Base-by-base conservation (phyloP, 192 early-diverging fungal genomes). In the Coemansia sp. region DNA sequence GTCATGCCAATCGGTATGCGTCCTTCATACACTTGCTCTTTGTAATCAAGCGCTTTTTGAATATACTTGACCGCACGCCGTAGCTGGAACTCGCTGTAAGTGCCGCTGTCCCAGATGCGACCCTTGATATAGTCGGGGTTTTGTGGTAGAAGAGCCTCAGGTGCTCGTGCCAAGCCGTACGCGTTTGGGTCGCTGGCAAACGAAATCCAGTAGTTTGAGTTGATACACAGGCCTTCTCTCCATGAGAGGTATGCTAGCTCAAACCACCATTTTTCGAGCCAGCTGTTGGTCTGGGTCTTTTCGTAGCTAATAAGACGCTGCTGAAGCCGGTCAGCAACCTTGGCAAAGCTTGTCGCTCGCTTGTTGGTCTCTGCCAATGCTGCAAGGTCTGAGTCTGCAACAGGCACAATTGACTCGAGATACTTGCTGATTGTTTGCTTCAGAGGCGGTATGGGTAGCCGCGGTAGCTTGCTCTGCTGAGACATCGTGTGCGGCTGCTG, bases 131-230 rank as follows among this genome's bases (percentile, higher is more conserved):
- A 41, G 4, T 45, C 34, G 21, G 57, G 45, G 33, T 64, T 52
- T 9, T 53, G 9, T 1, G 58, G 57, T 8, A 46, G 45, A n/a
- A 59, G 54, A 10, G 44, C 57, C 49, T 62, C 33, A 2, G 68
- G 64, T 17, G 73, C 52, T 0, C 76, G 44, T 17, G 76, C 63
- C 27, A 62, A 61, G 0, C 65, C 76, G 24, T 83, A 85, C 15
- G 85, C 84, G 54, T 72, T 61, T 3, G 66, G 55, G 57, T 91
- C 91, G 57, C 89, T 85, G 8, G 69, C 64, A 59, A 83, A 71
- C n/a, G 88, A 41, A 22, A 93, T 83, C 61, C 86, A 93, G 86
- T 91, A 96, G 78, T 93, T 92, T 47, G 89, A 91, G 79, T 96
- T 92, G 59, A 96, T 82, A 58, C 92, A 69, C 23, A 93, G 53